A percentile compares a stretch with the other conserved stretches of the same genome.
phyloP scores from a whole-genome alignment of 1,284 basidiomycete species.

The Malassezia cuniculi region DNA sequence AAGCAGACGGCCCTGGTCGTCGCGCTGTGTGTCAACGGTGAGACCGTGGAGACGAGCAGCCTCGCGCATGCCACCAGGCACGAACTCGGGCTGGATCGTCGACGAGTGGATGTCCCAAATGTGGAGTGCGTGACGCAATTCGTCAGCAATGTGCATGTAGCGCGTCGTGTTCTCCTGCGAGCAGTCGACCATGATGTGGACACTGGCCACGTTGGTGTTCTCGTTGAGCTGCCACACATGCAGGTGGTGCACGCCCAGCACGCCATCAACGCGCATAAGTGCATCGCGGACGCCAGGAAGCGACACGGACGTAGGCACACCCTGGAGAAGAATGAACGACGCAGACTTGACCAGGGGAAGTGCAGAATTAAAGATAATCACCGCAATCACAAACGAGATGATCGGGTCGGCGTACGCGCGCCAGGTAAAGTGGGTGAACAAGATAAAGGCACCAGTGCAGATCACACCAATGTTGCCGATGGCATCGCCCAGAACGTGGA shows the following conservation, averaged over 20 bases:
- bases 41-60: slow-evolving; percentile 34
- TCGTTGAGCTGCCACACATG: slow-evolving; percentile 92
- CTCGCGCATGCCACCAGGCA: slow-evolving; percentile 33
- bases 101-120: slow-evolving; percentile 76
- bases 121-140: slow-evolving; percentile 73
- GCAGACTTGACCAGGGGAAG: slow-evolving; percentile 85
- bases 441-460: slow-evolving; percentile 60
- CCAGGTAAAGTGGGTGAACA: slow-evolving; percentile 33
- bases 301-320: slow-evolving; percentile 76
- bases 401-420: slow-evolving; percentile 79
- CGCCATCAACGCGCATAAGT: slow-evolving; percentile 70
- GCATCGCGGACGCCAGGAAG: slow-evolving; percentile 70
- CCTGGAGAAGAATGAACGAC: slow-evolving; percentile 92
- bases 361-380: slow-evolving; percentile 91
- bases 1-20: slow-evolving; percentile 21
- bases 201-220: slow-evolving; percentile 80
- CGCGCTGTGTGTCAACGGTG: slow-evolving; percentile 22
- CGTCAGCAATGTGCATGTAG: slow-evolving; percentile 77
- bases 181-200: slow-evolving; percentile 74
- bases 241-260: slow-evolving; percentile 71
- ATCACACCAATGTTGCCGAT: slow-evolving; percentile 92
- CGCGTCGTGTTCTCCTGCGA: slow-evolving; percentile 48
- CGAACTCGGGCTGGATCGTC: slow-evolving; percentile 45
- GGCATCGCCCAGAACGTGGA: slow-evolving; percentile 93
- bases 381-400: slow-evolving; percentile 85